These are phyloP conservation scores for Alternaria burnsii DNA, from an alignment of 2,329 filamentous ascomycete species.

Conservation along the genomic window DNA sequence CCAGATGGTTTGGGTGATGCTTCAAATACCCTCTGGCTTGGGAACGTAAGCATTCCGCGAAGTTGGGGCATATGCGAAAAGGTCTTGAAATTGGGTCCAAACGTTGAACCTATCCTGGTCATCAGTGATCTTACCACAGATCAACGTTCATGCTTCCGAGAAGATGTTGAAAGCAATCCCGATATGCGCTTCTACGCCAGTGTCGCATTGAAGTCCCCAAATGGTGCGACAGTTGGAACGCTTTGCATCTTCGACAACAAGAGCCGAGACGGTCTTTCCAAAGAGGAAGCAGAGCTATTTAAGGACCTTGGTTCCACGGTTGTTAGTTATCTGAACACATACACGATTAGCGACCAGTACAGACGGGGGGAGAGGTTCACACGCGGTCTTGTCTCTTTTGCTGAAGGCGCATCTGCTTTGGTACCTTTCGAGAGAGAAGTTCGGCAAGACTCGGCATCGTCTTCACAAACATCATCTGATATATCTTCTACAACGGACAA, in stretches of 20 bases:
- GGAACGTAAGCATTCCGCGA: conserved; percentile 42
- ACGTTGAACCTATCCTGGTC: conserved; percentile 16
- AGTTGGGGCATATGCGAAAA: conserved; percentile 37
- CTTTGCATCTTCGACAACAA: conserved; percentile 36
- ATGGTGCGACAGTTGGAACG: conserved; percentile 36
- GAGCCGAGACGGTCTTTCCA: conserved; percentile 24
- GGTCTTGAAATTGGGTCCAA: conserved; percentile 17
- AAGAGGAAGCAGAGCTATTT: conserved; percentile 22
- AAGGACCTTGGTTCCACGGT: conserved; percentile 39
- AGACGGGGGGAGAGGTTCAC: conserved; percentile 41
- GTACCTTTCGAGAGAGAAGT: conserved; percentile 20
- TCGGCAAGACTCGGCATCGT: background rate
- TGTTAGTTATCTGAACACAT: conserved; percentile 37
- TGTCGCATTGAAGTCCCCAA: conserved; percentile 33
- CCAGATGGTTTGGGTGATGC: conserved; percentile 12
- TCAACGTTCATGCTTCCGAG: background rate
- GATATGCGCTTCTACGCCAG: conserved; percentile 39
- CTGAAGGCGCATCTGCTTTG: conserved; percentile 37
- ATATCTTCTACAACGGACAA: conserved; percentile 2
- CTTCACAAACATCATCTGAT: background rate
- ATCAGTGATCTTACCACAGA: conserved; percentile 19
- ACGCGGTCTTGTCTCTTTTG: conserved; percentile 44
- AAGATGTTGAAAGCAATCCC: conserved; percentile 5
- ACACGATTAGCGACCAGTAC: conserved; percentile 37
- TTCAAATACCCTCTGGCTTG: conserved; percentile 35